A percentile compares a stretch with the other conserved stretches of the same genome.
Conservation (phyloP, 2,329 filamentous ascomycete species). For the Ploettnerulaceae sp. region DNA sequence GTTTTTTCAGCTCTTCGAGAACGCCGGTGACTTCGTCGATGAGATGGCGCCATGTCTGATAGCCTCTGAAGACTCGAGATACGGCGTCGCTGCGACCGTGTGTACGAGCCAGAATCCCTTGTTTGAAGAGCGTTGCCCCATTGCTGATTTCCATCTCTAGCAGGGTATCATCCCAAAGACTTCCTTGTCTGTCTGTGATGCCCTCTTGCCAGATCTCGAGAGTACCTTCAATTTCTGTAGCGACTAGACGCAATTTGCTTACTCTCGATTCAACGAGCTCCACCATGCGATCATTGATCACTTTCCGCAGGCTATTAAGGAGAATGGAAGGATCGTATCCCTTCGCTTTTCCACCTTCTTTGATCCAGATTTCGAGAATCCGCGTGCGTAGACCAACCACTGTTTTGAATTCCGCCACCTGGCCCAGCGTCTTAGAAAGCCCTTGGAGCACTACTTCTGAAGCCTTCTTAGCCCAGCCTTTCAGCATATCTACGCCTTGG, state of each 20-base stretch:
- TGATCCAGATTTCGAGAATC: constrained; percentile 71
- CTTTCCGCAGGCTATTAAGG: constrained; percentile 61
- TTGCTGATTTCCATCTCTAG: constrained; percentile 61
- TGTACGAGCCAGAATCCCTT: constrained; percentile 61
- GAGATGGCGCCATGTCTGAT: constrained; percentile 68
- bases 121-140: constrained; percentile 64
- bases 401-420: constrained; percentile 59
- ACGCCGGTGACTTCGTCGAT: constrained; percentile 62
- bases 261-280: constrained; percentile 59
- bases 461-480: constrained; percentile 58
- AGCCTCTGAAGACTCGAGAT: constrained; percentile 55
- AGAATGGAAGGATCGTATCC: constrained; percentile 65
- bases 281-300: constrained; percentile 64
- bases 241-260: constrained; percentile 58
- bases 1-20: constrained; percentile 59
- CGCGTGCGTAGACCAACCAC: constrained; percentile 66
- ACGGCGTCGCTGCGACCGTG: constrained; percentile 69
- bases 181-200: constrained; percentile 44
- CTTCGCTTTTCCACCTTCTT: constrained; percentile 57
- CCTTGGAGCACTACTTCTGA: constrained; percentile 57
- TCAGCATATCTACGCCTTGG: constrained; percentile 56
- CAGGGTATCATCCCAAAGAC: constrained; percentile 64
- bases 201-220: constrained; percentile 56
- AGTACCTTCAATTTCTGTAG: constrained; percentile 56
- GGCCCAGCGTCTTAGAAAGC: constrained; percentile 53